Evolutionary conservation across 2,329 filamentous ascomycete species (phyloP), one percentile per base, ranked within the genome.

Genomic region (Seiridium cupressi): DNA sequence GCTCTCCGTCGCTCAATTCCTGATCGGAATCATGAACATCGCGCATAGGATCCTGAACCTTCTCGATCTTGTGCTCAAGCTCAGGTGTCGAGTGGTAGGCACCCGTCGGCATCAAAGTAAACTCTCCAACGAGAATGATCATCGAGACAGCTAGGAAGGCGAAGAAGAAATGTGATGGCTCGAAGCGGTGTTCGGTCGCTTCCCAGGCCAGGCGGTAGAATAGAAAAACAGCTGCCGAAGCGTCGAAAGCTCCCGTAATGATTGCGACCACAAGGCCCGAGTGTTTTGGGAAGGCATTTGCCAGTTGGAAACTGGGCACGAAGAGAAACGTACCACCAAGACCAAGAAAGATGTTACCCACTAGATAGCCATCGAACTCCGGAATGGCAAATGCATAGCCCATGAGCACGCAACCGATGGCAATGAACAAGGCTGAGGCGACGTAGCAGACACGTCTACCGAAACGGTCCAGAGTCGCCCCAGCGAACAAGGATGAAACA

Each of bases 401-500:
- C 67, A 91, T 83, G 9, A 89, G 76, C 3, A 86, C 62, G 38
- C 84, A 80, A 5, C 88, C 89, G 9, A 82, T 64, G 0, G 82
- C 76, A 18, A 91, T 78, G 64, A 84, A 83, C 44, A 84, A 60
- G 51, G 84, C 82, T 13, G 88, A 86, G 53, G 87, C 80, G 18
- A 89, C 76, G 26, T 87, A 86, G 62, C 86, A 84, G 2, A 86
- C 75, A 57, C 86, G 81, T 34, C 88, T 87, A 7, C 89, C 89
- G 67, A 82, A 90, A 46, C 82, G 80, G 73, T 91, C 89, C 34
- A 91, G 78, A 10, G 89, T 82, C 2, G 86, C 86, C 35, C 89
- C 89, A 3, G 89, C 86, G 11, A 87, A 83, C 9, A 91, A 77
- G 8, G 88, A 87, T 51, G 82, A 84, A 13, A 89, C 83, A 68